Conservation (phyloP, 257 asterid genomes). For the Perilla frutescens region DNA sequence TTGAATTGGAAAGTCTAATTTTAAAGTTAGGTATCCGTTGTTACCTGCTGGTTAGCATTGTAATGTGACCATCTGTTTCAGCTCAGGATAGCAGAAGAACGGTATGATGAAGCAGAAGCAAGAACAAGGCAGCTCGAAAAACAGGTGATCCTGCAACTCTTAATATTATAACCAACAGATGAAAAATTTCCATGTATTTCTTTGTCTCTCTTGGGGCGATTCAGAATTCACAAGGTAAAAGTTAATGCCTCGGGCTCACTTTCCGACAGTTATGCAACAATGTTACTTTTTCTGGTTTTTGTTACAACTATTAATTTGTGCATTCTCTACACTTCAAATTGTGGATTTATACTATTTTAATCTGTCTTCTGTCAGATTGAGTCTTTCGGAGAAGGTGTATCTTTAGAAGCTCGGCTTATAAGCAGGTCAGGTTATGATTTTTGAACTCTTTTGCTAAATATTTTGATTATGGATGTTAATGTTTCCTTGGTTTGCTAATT, state of each 20-base stretch:
- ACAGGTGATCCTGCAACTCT: constrained; percentile 57
- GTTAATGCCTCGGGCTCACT: neutral
- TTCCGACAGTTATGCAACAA: neutral
- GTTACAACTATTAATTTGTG: neutral
- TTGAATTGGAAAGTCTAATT: constrained; percentile 12
- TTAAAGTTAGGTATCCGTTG: constrained; percentile 9
- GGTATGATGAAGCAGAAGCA: constrained; percentile 90
- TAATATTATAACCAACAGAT: neutral
- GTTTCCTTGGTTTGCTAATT: constrained; percentile 24
- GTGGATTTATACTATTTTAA: neutral
- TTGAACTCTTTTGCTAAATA: constrained; percentile 27
- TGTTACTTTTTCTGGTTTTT: neutral
- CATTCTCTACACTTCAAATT: constrained; percentile 12
- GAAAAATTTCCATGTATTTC: neutral
- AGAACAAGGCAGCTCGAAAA: constrained; percentile 89
- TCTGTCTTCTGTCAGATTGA: constrained; percentile 63
- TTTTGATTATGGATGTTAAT: constrained; percentile 24
- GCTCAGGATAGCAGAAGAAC: constrained; percentile 92
- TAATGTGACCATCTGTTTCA: constrained; percentile 48
- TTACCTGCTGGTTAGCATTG: constrained; percentile 31
- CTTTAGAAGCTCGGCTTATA: constrained; percentile 93
- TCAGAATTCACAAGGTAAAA: neutral
- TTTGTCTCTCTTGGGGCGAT: neutral
- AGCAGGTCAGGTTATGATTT: constrained; percentile 66
- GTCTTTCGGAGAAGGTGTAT: constrained; percentile 88